A percentile compares a stretch with the other conserved stretches of the same genome.
Conservation (phyloP, 768 basidiomycete genomes). For the Rhizopogon roseolus region DNA sequence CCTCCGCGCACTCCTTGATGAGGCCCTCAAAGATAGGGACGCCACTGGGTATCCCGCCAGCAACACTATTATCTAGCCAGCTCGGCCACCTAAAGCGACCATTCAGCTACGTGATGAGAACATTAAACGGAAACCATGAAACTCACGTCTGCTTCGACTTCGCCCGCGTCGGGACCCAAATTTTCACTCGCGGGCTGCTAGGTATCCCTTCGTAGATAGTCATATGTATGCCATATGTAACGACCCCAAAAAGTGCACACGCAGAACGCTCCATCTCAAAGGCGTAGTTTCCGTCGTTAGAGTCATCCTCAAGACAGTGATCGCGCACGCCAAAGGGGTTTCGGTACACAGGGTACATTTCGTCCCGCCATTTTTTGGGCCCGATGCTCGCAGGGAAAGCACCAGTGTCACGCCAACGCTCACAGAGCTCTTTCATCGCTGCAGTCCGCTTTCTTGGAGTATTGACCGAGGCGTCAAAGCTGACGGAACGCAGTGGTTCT, state of each 20-base stretch:
- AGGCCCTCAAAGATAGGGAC: slow-evolving; percentile 67
- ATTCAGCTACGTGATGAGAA: background rate
- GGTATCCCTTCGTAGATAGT: slow-evolving; percentile 51
- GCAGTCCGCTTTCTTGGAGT: slow-evolving; percentile 55
- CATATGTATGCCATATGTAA: slow-evolving; percentile 93
- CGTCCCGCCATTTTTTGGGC: slow-evolving; percentile 77
- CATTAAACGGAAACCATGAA: background rate
- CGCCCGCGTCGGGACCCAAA: slow-evolving; percentile 89
- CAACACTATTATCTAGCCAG: slow-evolving; percentile 84
- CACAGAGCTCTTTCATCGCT: slow-evolving; percentile 62
- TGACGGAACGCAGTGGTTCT: slow-evolving; percentile 28
- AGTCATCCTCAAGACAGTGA: slow-evolving; percentile 22
- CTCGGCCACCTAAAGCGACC: slow-evolving; percentile 65
- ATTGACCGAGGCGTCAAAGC: slow-evolving; percentile 47
- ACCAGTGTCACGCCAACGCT: slow-evolving; percentile 68
- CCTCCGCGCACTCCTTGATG: slow-evolving; percentile 91
- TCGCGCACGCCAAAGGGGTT: slow-evolving; percentile 57
- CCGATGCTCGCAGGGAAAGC: slow-evolving; percentile 62
- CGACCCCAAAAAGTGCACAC: slow-evolving; percentile 82
- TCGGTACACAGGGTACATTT: slow-evolving; percentile 75
- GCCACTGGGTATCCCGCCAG: slow-evolving; percentile 87
- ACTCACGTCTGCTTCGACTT: slow-evolving; percentile 85
- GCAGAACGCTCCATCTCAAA: slow-evolving; percentile 91
- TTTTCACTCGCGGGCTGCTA: slow-evolving; percentile 34
- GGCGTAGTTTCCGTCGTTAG: slow-evolving; percentile 51